A percentile compares a stretch with the other conserved stretches of the same genome.
Conservation (phyloP, 176 grass and related monocot genomes). For the Oryza nivara region DNA sequence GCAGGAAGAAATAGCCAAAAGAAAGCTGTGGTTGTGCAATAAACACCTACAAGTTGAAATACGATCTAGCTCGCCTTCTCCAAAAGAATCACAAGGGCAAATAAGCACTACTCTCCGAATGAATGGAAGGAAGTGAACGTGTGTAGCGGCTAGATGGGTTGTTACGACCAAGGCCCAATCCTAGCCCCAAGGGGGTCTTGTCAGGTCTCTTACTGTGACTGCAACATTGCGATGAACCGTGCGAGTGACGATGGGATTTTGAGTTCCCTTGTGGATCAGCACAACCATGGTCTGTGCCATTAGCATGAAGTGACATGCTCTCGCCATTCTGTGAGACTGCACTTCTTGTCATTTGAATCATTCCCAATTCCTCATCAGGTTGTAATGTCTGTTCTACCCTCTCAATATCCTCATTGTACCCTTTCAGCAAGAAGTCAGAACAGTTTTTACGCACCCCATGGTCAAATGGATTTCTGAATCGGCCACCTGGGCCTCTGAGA, state of each 20-base stretch:
- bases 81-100: slow-evolving; percentile 55
- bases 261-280: slow-evolving; percentile 48
- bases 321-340: slow-evolving; percentile 56
- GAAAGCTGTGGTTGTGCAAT: slow-evolving; percentile 38
- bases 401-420: slow-evolving; percentile 84
- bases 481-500: slow-evolving; percentile 77
- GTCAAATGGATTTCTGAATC: slow-evolving; percentile 92
- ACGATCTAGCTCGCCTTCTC: slow-evolving; percentile 2
- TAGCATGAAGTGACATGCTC: slow-evolving; percentile 44
- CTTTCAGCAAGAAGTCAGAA: slow-evolving; percentile 84
- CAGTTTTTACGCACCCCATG: slow-evolving; percentile 82
- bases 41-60: slow-evolving; percentile 36
- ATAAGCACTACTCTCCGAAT: slow-evolving; percentile 30
- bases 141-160: slow-evolving; percentile 53
- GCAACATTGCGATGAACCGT: slow-evolving; percentile 50
- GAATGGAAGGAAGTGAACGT: slow-evolving; percentile 64
- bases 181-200: slow-evolving; percentile 57
- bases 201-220: slow-evolving; percentile 58
- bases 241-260: slow-evolving; percentile 46
- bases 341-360: slow-evolving; percentile 65
- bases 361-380: slow-evolving; percentile 64
- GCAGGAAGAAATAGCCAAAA: slow-evolving; percentile 34
- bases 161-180: slow-evolving; percentile 70
- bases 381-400: slow-evolving; percentile 37
- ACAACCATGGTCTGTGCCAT: slow-evolving; percentile 55